phyloP scores from a whole-genome alignment of 495 filamentous ascomycete species.

The Jackrogersella minutella region DNA sequence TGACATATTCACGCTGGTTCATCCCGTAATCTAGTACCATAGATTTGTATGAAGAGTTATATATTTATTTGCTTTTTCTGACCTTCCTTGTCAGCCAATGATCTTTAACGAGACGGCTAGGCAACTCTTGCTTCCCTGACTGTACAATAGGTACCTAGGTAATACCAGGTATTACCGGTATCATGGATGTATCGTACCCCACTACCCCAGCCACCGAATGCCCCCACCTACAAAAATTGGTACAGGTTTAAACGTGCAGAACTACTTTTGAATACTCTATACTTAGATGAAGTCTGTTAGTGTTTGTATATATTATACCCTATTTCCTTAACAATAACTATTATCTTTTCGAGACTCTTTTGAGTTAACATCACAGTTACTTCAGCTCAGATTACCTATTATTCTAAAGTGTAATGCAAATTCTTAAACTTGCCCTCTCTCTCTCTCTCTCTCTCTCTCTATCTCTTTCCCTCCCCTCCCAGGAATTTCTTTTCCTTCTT shows the following conservation, averaged over 20 bases:
- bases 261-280: conserved; percentile 26
- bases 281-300: conserved; percentile 40
- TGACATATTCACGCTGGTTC: conserved; percentile 17
- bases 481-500: not conserved
- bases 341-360: conserved; percentile 2
- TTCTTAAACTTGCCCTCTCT: not conserved
- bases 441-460: not conserved
- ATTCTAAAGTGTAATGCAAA: not conserved
- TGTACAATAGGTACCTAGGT: no score
- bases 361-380: conserved; percentile 25
- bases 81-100: conserved; percentile 27
- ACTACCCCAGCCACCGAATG: conserved; percentile 4
- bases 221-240: not conserved
- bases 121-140: not conserved
- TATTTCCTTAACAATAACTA: conserved; percentile 21
- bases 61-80: conserved; percentile 37
- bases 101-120: conserved; percentile 5
- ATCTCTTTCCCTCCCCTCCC: not conserved
- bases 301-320: not conserved
- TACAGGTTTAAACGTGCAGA: conserved; percentile 7
- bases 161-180: no score
- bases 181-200: conserved; percentile 17
- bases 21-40: conserved; percentile 19
- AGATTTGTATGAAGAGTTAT: conserved; percentile 28
- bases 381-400: not conserved